Conservation (phyloP, 2,329 filamentous ascomycete species). For the Aspergillus sp. region DNA sequence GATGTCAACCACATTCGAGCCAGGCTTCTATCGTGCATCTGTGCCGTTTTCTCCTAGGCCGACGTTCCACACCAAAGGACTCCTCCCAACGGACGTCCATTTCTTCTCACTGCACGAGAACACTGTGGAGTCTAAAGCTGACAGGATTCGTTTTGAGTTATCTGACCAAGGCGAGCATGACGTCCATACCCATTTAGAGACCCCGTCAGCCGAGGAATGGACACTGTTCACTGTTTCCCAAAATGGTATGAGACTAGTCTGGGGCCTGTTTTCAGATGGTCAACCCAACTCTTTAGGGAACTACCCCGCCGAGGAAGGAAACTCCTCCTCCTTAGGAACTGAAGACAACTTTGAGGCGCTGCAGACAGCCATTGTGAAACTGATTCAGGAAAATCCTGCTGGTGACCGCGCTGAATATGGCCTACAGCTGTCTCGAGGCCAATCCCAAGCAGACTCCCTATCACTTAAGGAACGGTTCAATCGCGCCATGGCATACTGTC, state of each 20-base stretch:
- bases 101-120: conserved; percentile 26
- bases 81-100: conserved; percentile 33
- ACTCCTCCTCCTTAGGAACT: conserved; percentile 53
- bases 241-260: conserved; percentile 68
- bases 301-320: conserved; percentile 47
- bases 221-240: conserved; percentile 75
- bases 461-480: conserved; percentile 48
- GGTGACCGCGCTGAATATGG: conserved; percentile 53
- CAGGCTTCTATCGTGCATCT: conserved; percentile 34
- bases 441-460: conserved; percentile 7
- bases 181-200: conserved; percentile 59
- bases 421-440: conserved; percentile 5
- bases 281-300: conserved; percentile 63
- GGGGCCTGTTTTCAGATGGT: conserved; percentile 63
- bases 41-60: conserved; percentile 26
- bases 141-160: conserved; percentile 43
- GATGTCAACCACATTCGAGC: conserved; percentile 23
- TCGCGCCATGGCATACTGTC: conserved; percentile 73
- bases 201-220: conserved; percentile 82
- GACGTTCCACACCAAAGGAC: conserved; percentile 24
- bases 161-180: conserved; percentile 38
- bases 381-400: conserved; percentile 81
- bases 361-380: conserved; percentile 74
- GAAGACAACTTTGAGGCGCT: conserved; percentile 79
- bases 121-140: conserved; percentile 33